phyloP scores from a whole-genome alignment of 2,329 filamentous ascomycete genomes.

The Rutstroemia sp. region DNA sequence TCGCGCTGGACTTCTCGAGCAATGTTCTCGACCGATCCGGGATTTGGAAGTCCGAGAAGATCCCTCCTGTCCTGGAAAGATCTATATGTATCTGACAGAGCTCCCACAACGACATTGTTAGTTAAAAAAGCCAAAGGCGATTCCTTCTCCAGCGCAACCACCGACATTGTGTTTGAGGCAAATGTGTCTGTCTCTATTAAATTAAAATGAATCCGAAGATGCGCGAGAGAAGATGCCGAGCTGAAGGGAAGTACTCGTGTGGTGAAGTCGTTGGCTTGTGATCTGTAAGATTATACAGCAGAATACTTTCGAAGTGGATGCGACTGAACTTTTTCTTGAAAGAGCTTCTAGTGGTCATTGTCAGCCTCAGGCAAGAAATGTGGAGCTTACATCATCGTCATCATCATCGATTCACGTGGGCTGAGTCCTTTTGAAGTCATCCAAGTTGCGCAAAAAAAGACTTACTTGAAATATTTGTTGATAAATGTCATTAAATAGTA shows the following conservation, averaged over 20 bases:
- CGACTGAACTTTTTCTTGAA: conserved; percentile 12
- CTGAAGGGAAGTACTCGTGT: background rate
- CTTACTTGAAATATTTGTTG: too few relatives aligned
- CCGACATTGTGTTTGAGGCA: conserved; percentile 21
- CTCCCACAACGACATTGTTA: conserved; percentile 64
- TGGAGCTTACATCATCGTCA: background rate
- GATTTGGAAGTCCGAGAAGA: conserved; percentile 83
- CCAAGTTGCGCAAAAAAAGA: too few relatives aligned
- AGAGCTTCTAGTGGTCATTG: conserved; percentile 9
- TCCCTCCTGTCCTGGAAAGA: conserved; percentile 80
- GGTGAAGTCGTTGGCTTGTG: background rate
- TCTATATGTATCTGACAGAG: conserved; percentile 69
- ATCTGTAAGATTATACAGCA: conserved; percentile 1
- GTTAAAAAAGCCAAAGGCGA: conserved; percentile 59
- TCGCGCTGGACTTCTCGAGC: conserved; percentile 90
- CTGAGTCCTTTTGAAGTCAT: too few relatives aligned
- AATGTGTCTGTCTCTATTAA: background rate
- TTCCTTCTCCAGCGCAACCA: conserved; percentile 29
- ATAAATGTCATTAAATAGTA: too few relatives aligned
- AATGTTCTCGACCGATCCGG: conserved; percentile 84
- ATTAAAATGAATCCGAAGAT: background rate
- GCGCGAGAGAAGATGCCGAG: conserved; percentile 3
- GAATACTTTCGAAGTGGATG: conserved; percentile 9
- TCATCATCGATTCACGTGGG: background rate
- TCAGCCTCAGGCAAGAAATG: background rate